phyloP scores from a whole-genome alignment of 768 basidiomycete species.

The Piloderma croceum region DNA sequence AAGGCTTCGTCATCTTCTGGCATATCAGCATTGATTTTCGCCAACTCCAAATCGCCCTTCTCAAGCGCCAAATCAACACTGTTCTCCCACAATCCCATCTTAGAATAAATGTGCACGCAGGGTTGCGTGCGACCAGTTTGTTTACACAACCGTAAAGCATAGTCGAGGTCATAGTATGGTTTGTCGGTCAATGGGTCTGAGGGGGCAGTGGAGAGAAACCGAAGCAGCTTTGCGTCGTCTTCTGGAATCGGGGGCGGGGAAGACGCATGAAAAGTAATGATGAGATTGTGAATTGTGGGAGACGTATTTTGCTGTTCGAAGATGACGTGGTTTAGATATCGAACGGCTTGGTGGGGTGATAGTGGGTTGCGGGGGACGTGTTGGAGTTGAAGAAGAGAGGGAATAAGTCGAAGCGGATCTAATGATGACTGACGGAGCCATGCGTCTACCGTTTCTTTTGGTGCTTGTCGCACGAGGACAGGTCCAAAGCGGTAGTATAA shows the following conservation, averaged over 20 bases:
- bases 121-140: conserved; percentile 73
- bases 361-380: conserved; percentile 66
- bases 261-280: conserved; percentile 79
- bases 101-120: conserved; percentile 94
- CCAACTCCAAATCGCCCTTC: conserved; percentile 92
- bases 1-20: conserved; percentile 84
- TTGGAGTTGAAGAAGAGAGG: conserved; percentile 80
- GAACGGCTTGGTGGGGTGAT: conserved; percentile 79
- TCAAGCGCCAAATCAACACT: conserved; percentile 92
- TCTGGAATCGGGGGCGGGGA: conserved; percentile 34
- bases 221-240: conserved; percentile 76
- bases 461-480: conserved; percentile 77
- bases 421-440: conserved; percentile 82
- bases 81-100: conserved; percentile 96
- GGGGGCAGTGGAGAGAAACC: conserved; percentile 79
- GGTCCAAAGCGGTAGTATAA: conserved; percentile 92
- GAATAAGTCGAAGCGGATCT: conserved; percentile 81
- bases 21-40: conserved; percentile 92
- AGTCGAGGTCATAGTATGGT: conserved; percentile 96
- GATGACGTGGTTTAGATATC: conserved; percentile 81
- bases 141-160: conserved; percentile 90
- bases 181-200: conserved; percentile 75
- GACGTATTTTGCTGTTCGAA: conserved; percentile 78
- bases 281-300: conserved; percentile 87
- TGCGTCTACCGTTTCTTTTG: conserved; percentile 87